These are phyloP conservation scores for Acanthamoeba castellanii DNA, from an alignment of 208 protist species.

Conservation along the genomic window DNA sequence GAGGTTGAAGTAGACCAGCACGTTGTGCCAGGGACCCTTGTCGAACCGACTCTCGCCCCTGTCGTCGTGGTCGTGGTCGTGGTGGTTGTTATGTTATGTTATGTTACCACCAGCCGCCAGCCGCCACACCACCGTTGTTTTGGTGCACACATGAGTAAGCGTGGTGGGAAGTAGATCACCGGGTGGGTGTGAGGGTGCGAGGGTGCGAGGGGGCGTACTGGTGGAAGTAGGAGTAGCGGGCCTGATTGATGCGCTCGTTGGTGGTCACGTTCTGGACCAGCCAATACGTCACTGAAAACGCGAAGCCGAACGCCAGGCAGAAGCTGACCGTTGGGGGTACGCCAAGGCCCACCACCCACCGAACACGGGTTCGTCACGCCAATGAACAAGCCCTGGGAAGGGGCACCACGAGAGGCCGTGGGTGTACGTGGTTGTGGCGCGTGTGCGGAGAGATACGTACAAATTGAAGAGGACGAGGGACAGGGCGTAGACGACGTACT, in stretches of 20 bases:
- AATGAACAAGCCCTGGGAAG: no score
- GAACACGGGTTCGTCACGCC: no score
- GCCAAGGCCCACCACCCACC: no score
- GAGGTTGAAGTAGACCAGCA: not conserved
- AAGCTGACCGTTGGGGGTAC: no score
- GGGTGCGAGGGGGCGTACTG: no score
- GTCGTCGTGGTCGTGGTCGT: not conserved
- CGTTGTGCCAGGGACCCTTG: not conserved
- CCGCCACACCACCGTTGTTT: no score
- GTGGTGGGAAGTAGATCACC: no score
- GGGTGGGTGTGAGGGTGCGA: no score
- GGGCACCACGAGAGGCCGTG: not conserved
- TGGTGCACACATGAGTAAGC: no score
- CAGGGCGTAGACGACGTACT: not conserved
- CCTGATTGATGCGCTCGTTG: not conserved
- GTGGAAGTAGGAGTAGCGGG: not conserved
- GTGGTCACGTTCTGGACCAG: not conserved
- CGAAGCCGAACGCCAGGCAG: not conserved
- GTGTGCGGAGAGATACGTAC: not conserved
- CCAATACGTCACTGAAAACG: not conserved
- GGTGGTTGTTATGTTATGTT: not conserved
- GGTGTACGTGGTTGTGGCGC: not conserved
- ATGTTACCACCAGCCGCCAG: not conserved
- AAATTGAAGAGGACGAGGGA: slow-evolving; percentile 3
- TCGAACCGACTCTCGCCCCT: not conserved